phyloP scores from a whole-genome alignment of 768 basidiomycete genomes.

The Chalciporus pseudorubinellus region DNA sequence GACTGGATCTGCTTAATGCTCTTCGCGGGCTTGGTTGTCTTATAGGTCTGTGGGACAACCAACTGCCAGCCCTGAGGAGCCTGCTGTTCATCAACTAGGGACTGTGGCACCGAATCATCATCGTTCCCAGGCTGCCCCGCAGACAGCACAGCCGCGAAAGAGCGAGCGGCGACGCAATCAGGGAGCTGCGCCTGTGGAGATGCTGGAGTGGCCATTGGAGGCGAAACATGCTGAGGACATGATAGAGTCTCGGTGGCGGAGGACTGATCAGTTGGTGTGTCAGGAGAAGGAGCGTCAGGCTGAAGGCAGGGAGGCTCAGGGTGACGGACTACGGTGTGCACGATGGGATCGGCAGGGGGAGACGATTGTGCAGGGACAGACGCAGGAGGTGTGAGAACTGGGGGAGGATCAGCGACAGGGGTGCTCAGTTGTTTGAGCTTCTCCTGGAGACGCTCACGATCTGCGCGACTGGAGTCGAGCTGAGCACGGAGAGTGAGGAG shows the following conservation, averaged over 20 bases:
- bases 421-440: slow-evolving; percentile 13
- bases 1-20: slow-evolving; percentile 41
- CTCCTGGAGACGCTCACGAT: slow-evolving; percentile 32
- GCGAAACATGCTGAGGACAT: slow-evolving; percentile 20
- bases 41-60: slow-evolving; percentile 10
- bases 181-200: slow-evolving; percentile 35
- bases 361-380: slow-evolving; percentile 8
- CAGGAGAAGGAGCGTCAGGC: slow-evolving; percentile 1
- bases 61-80: slow-evolving; percentile 25
- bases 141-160: slow-evolving; percentile 32
- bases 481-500: slow-evolving; percentile 32
- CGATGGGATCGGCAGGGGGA: slow-evolving; percentile 1
- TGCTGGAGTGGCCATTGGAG: slow-evolving; percentile 30
- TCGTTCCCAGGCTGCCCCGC: slow-evolving; percentile 27
- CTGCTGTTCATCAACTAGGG: slow-evolving; percentile 22
- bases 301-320: slow-evolving; percentile 8
- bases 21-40: slow-evolving; percentile 29
- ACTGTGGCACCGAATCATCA: slow-evolving; percentile 24
- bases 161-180: slow-evolving; percentile 35
- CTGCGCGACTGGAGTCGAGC: slow-evolving; percentile 32
- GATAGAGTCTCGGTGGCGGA: slow-evolving; percentile 16
- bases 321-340: neutral
- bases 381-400: slow-evolving; percentile 4
- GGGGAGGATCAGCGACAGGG: slow-evolving; percentile 3
- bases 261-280: slow-evolving; percentile 11